phyloP scores from a whole-genome alignment of 2,329 filamentous ascomycete species.

The Colletotrichum gloeosporioides region DNA sequence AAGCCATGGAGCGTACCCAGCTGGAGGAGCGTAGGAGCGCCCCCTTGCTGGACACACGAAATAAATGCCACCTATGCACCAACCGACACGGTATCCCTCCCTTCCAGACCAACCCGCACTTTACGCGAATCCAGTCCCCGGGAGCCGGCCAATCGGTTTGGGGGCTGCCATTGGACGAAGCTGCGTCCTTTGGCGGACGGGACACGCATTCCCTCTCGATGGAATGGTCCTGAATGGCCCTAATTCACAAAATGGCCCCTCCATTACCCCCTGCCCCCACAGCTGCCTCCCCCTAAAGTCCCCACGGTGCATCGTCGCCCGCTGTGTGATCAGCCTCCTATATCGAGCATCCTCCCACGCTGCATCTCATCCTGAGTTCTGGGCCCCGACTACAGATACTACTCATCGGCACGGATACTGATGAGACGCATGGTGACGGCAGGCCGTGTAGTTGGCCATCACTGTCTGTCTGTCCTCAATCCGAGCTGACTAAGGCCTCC shows the following conservation, averaged over 20 bases:
- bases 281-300: constrained; percentile 11
- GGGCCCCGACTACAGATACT: background rate
- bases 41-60: constrained; percentile 18
- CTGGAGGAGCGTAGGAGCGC: background rate
- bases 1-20: background rate
- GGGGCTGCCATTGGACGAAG: background rate
- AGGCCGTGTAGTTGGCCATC: background rate
- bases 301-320: constrained; percentile 5
- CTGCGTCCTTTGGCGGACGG: background rate
- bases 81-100: constrained; percentile 19
- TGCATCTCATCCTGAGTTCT: background rate
- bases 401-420: background rate
- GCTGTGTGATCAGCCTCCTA: background rate
- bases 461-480: background rate
- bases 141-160: background rate
- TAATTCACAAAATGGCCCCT: background rate
- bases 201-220: constrained; percentile 8
- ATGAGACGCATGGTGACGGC: background rate
- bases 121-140: constrained; percentile 11
- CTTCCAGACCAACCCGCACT: constrained; percentile 15
- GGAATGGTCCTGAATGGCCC: constrained; percentile 6
- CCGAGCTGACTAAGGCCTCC: background rate
- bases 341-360: background rate
- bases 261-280: constrained; percentile 12
- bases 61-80: constrained; percentile 25